Base-by-base conservation (phyloP, 495 filamentous ascomycete species). In the Penicillium paxilli region DNA sequence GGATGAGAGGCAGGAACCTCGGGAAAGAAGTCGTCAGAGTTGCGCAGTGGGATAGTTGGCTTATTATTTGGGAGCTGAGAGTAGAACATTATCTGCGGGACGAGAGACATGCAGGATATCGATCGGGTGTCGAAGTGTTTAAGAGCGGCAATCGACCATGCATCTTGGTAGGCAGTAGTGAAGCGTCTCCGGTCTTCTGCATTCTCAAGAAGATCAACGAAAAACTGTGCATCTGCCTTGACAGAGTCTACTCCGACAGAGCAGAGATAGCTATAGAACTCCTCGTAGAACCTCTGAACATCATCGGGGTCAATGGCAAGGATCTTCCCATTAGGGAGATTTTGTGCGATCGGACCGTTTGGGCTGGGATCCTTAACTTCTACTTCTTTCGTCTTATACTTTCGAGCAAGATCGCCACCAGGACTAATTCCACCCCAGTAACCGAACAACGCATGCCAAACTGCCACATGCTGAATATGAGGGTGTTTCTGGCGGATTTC, bases 381-480 rank as follows among this genome's bases (percentile, higher is more conserved):
- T 5, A 96, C 82, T 58, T 83, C 67, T 37, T 87, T 76, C 5
- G 88, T 95, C 63, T 90, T 88, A 73, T 96, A 98, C 1, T 78
- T 81, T 45, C 84, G 75, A 2, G 88, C 87, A 25, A 98, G 80
- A 35, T 83, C 80, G 1, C 92, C 86, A 14, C 79, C 64, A 0
- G 87, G 84, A 1, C 88, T 80, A 10, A 98, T 84, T 3, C 90
- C 94, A 51, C 90, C 94, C 94, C 94, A 98, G 67, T 98, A 98
- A 8, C 94, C 92, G 14, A 96, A 67, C n/a, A 97, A 75, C 3
- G 94, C 89, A 74, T 98, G 94, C 94, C 94, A 98, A 10, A 98
- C 92, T 14, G 88, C 90, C 26, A 98, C 80, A 61, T 96, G 87
- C 56, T 87, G 77, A 42, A 98, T 89, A 52, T 84, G 85, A 14